These are phyloP conservation scores for Ceriops zippeliana DNA, from an alignment of 345 rosid species.

Conservation along the genomic window DNA sequence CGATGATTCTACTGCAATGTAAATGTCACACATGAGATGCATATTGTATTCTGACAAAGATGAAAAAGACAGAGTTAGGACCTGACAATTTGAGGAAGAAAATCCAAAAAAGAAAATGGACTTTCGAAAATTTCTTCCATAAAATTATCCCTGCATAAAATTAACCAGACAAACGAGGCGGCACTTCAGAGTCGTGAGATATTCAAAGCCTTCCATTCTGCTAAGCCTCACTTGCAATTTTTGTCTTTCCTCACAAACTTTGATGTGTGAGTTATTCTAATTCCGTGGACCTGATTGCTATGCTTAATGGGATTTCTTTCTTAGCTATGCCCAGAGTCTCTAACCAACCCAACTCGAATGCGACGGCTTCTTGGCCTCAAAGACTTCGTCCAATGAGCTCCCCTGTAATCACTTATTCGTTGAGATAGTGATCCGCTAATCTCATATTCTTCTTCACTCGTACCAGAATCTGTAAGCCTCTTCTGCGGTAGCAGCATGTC, in stretches of 20 bases:
- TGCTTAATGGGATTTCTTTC: constrained; percentile 16
- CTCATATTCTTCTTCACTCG: constrained; percentile 14
- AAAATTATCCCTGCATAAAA: too few species aligned
- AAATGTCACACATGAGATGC: too few species aligned
- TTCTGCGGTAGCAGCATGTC: constrained; percentile 15
- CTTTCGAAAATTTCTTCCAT: too few species aligned
- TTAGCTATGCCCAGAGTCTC: constrained; percentile 21
- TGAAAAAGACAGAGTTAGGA: too few species aligned
- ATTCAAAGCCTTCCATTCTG: constrained; percentile 9
- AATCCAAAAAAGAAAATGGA: too few species aligned
- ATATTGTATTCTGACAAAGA: too few species aligned
- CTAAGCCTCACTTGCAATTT: constrained; percentile 7
- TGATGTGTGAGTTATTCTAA: constrained; percentile 42
- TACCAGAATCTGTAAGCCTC: constrained; percentile 10
- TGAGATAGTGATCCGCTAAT: constrained; percentile 1
- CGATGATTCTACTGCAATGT: too few species aligned
- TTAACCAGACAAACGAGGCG: background rate
- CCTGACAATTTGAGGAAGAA: too few species aligned
- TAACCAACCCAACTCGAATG: constrained; percentile 31
- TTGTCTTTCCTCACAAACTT: constrained; percentile 39
- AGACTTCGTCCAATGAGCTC: constrained; percentile 40
- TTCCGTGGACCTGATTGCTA: constrained; percentile 22
- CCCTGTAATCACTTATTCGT: constrained; percentile 20
- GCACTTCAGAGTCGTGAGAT: background rate
- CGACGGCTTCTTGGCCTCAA: constrained; percentile 42